Conservation (phyloP, 495 filamentous ascomycete species). For the Talaromyces adpressus region DNA sequence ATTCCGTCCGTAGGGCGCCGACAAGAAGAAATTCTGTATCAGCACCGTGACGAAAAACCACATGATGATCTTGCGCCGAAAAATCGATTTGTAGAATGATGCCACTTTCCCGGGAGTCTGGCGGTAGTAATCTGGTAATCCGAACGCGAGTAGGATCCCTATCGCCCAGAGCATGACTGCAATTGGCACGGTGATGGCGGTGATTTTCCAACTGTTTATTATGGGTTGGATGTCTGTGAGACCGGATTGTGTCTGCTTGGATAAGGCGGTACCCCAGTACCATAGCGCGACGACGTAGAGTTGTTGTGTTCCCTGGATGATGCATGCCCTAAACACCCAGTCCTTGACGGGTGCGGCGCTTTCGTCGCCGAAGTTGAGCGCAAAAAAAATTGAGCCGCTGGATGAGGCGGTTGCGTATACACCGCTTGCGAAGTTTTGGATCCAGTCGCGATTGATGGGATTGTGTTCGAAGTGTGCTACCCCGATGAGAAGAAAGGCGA, state of each 20-base stretch:
- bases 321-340: constrained; percentile 47
- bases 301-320: constrained; percentile 46
- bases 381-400: constrained; percentile 44
- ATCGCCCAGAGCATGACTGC: constrained; percentile 34
- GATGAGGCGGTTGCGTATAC: constrained; percentile 43
- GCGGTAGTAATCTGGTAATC: constrained; percentile 44
- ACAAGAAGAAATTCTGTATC: constrained; percentile 43
- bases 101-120: constrained; percentile 63
- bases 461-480: constrained; percentile 50
- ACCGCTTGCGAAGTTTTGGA: constrained; percentile 41
- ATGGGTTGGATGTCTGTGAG: constrained; percentile 26
- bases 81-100: constrained; percentile 42
- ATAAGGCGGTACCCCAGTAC: constrained; percentile 44
- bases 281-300: constrained; percentile 44
- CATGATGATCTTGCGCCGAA: constrained; percentile 40
- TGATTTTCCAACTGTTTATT: constrained; percentile 42
- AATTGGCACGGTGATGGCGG: constrained; percentile 38
- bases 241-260: constrained; percentile 28
- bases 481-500: constrained; percentile 61
- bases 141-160: constrained; percentile 35
- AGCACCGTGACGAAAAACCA: constrained; percentile 45
- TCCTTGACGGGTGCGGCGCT: constrained; percentile 39
- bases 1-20: constrained; percentile 43
- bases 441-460: constrained; percentile 36
- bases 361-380: constrained; percentile 46